Conservation (phyloP, 2,329 filamentous ascomycete species). For the Alternaria arbusti region DNA sequence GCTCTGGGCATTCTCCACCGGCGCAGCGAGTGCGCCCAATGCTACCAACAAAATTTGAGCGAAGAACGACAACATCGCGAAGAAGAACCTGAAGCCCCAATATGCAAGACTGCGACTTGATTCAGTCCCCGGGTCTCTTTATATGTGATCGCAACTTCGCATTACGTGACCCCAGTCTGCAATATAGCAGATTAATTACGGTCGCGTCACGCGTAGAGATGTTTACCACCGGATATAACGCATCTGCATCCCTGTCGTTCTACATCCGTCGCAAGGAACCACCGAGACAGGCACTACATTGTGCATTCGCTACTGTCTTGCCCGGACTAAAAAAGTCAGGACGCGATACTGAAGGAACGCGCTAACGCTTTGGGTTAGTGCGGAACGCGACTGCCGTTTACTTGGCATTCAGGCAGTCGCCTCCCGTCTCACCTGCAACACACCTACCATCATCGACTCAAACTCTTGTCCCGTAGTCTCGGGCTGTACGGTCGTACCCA, state of each 20-base stretch:
- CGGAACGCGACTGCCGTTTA: background rate
- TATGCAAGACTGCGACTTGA: background rate
- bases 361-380: conserved; percentile 8
- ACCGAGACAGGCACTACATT: background rate
- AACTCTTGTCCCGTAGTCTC: background rate
- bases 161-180: background rate
- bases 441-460: background rate
- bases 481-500: background rate
- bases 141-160: background rate
- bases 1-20: conserved; percentile 9
- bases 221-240: conserved; percentile 8
- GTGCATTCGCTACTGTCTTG: background rate
- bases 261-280: background rate
- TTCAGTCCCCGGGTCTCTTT: background rate
- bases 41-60: conserved; percentile 11
- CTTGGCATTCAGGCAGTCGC: conserved; percentile 15
- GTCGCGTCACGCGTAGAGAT: conserved; percentile 9
- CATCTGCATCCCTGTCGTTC: background rate
- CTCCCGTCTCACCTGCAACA: background rate
- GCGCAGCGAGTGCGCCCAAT: conserved; percentile 12
- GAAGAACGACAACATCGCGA: conserved; percentile 13
- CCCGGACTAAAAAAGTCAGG: background rate
- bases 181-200: conserved; percentile 14
- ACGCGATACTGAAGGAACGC: background rate
- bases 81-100: background rate